Evolutionary conservation across 2,329 filamentous ascomycete genomes (phyloP), one percentile per base, ranked within the genome.

Genomic region (Drechslerella dactyloides): DNA sequence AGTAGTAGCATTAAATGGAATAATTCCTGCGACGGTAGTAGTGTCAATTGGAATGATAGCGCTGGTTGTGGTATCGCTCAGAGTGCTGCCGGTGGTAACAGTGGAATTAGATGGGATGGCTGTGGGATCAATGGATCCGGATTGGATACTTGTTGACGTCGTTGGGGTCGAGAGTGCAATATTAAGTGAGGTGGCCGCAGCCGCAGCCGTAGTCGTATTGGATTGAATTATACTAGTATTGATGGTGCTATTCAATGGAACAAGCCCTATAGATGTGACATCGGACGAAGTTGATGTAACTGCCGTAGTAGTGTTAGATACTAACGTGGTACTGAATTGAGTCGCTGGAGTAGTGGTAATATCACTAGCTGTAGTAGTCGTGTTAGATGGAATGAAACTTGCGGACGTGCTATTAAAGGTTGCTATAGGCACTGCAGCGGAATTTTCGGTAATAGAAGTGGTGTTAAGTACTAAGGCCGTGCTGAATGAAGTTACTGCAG

Each of bases 171-270:
- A 42, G 37, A 17, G 13, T 17, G 37, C 15, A 15, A 13, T 17
- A 15, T 15, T 42, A 13, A 15, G 19, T 44, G 1, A 17, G 23
- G 19, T 3, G 21, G 13, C 13, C 21, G n/a, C 27, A 33, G 13
- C 13, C 21, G n/a, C 27, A 33, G 27, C 3, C 3, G 27, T 4
- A 33, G 27, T 33, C 4, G 8, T 8, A 8, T 33, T 8, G 27
- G 27, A 33, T 33, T 3, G 8, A 33, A 33, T 33, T 3, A 3
- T 8, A 33, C 27, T 33, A 33, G 27, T 8, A 33, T 37, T 52
- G 4, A 50, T 73, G 1, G 72, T 74, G 10, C 55, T 37, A 57
- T 15, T 69, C 19, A 35, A 48, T 13, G 35, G 13, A 35, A 37
- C 17, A 15, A 35, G 56, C 11, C 55, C 13, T 8, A 66, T 27